phyloP scores from a whole-genome alignment of 768 basidiomycete species.

The Infundibulicybe gibba region DNA sequence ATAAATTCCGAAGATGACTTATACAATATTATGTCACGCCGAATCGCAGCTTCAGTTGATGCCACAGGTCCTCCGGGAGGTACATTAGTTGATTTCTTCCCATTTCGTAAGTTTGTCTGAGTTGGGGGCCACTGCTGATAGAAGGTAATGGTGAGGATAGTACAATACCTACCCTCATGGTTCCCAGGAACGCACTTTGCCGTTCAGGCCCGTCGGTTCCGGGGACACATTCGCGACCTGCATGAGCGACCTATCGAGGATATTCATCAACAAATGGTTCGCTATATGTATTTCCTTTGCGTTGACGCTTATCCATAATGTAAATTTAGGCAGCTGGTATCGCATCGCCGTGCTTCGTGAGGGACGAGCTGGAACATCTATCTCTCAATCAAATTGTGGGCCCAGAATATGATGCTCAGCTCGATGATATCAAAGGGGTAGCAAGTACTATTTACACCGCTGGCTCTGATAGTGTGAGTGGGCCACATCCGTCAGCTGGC shows the following conservation, averaged over 20 bases:
- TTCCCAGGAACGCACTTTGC: constrained; percentile 17
- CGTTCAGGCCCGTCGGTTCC: constrained; percentile 5
- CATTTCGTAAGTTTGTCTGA: not conserved
- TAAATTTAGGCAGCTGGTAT: too few species aligned
- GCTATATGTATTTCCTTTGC: not conserved
- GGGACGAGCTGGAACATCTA: constrained; percentile 10
- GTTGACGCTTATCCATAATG: too few species aligned
- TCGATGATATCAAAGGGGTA: constrained; percentile 9
- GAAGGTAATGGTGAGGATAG: too few species aligned
- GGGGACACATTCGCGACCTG: constrained; percentile 4
- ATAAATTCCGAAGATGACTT: too few species aligned
- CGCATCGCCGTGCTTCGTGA: too few species aligned
- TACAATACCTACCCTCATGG: constrained; percentile 14
- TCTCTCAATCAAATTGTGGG: constrained; percentile 2
- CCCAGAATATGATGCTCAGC: not conserved
- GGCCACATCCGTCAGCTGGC: not conserved
- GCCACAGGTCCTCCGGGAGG: too few species aligned
- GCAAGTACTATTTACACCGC: constrained; percentile 13
- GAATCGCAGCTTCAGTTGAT: too few species aligned
- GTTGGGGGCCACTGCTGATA: too few species aligned
- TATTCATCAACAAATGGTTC: constrained; percentile 11
- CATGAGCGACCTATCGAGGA: constrained; percentile 9
- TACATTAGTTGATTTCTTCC: not conserved
- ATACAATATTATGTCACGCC: too few species aligned
- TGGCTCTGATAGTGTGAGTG: constrained; percentile 11